phyloP scores from a whole-genome alignment of 2,329 filamentous ascomycete species.

The Paracoccidioides brasiliensis region DNA sequence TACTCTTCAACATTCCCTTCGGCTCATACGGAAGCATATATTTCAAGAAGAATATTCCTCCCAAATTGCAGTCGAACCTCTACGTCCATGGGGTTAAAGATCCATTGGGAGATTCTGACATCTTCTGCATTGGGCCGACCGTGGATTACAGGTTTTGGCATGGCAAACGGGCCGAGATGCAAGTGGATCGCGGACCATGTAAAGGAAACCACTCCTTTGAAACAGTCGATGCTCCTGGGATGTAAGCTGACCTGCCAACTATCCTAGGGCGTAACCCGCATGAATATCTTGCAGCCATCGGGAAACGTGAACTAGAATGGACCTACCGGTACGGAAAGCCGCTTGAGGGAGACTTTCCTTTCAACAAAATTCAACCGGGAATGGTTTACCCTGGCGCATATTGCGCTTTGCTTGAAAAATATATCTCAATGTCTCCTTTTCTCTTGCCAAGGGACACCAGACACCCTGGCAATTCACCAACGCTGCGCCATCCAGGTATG shows the following conservation, averaged over 20 bases:
- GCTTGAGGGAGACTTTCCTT: constrained; percentile 12
- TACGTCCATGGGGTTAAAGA: constrained; percentile 4
- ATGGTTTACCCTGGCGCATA: constrained; percentile 10
- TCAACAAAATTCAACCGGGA: constrained; percentile 14
- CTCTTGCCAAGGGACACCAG: constrained; percentile 10
- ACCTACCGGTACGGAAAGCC: constrained; percentile 13
- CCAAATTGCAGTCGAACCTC: constrained; percentile 6
- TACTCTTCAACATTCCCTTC: constrained; percentile 12
- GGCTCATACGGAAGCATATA: constrained; percentile 15
- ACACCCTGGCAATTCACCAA: constrained; percentile 2
- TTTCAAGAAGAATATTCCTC: constrained; percentile 11
- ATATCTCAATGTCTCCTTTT: constrained; percentile 13
- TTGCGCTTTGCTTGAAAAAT: constrained; percentile 14
- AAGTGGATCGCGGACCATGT: constrained; percentile 16
- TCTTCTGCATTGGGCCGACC: constrained; percentile 12
- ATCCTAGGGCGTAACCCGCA: constrained; percentile 3
- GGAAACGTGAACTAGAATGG: constrained; percentile 12
- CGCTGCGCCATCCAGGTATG: constrained; percentile 11
- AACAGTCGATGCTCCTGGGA: background rate
- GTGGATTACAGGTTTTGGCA: constrained; percentile 20
- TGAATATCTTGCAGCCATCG: constrained; percentile 12
- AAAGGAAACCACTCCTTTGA: constrained; percentile 1
- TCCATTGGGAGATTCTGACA: constrained; percentile 1
- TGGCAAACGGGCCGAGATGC: constrained; percentile 11
- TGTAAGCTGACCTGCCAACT: background rate